Evolutionary conservation across 192 early-diverging fungal species (phyloP).

Genomic region (Coemansia sp.): DNA sequence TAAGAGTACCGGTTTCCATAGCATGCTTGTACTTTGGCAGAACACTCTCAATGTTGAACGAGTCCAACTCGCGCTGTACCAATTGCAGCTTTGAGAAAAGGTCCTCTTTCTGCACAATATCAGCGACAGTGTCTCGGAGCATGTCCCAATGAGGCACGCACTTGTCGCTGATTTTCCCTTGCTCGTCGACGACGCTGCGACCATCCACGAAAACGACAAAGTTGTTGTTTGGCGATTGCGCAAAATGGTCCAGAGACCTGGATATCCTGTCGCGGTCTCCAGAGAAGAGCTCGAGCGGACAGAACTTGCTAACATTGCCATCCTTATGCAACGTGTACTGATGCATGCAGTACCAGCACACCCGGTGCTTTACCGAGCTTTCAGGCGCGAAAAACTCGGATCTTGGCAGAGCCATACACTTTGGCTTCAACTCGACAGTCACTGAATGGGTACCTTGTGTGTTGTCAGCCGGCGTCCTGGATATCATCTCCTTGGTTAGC

Average conservation of each 20-base stretch:
- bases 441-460: conserved; percentile 15
- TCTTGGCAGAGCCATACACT: conserved; percentile 69
- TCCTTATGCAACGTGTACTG: conserved; percentile 57
- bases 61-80: conserved; percentile 60
- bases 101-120: conserved; percentile 50
- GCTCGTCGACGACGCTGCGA: conserved; percentile 3
- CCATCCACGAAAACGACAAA: conserved; percentile 56
- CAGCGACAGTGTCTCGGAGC: conserved; percentile 33
- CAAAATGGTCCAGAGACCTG: conserved; percentile 38
- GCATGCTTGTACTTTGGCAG: conserved; percentile 34
- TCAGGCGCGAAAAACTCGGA: conserved; percentile 47
- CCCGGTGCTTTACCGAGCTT: conserved; percentile 55
- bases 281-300: conserved; percentile 73
- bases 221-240: conserved; percentile 36
- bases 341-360: conserved; percentile 80
- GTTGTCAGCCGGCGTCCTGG: not conserved
- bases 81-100: conserved; percentile 51
- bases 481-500: conserved; percentile 56
- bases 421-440: conserved; percentile 68
- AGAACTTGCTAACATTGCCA: conserved; percentile 54
- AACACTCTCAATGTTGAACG: conserved; percentile 61
- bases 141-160: conserved; percentile 20
- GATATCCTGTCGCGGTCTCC: conserved; percentile 22
- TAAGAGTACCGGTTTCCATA: conserved; percentile 23
- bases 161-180: conserved; percentile 7